A percentile compares a stretch with the other conserved stretches of the same genome.
phyloP scores from a whole-genome alignment of 495 filamentous ascomycete genomes.

The Choiromyces venosus region DNA sequence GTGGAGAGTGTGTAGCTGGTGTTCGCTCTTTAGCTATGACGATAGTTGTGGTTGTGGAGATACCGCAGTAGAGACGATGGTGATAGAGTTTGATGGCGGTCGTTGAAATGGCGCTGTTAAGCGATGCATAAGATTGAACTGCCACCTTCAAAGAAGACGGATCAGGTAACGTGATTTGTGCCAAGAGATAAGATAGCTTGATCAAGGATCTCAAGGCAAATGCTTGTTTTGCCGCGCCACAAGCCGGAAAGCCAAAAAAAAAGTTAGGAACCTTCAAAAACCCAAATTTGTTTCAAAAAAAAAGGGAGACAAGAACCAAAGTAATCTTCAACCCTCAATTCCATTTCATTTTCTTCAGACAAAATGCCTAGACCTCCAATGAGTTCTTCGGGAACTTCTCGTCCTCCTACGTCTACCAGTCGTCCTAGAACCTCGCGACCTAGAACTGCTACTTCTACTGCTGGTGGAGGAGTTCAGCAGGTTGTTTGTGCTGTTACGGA shows the following conservation, averaged over 20 bases:
- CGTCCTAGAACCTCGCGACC: slow-evolving; percentile 55
- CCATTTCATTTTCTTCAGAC: neutral
- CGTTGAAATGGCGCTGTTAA: slow-evolving; percentile 10
- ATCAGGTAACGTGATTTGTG: neutral
- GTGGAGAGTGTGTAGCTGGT: slow-evolving; percentile 35
- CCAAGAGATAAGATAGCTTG: slow-evolving; percentile 12
- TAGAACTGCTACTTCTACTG: slow-evolving; percentile 59
- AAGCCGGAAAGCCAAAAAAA: neutral
- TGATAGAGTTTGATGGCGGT: slow-evolving; percentile 6
- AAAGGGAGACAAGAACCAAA: neutral
- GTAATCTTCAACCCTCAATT: neutral
- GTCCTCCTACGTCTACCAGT: slow-evolving; percentile 33
- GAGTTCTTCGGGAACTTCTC: slow-evolving; percentile 21
- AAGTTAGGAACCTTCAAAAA: neutral
- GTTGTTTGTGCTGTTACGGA: slow-evolving; percentile 90
- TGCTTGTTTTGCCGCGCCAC: slow-evolving; percentile 25
- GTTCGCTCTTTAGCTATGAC: neutral
- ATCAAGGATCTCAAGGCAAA: neutral
- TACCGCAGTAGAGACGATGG: neutral
- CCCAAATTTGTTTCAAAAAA: neutral
- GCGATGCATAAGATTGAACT: neutral
- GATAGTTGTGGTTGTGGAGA: neutral
- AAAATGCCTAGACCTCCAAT: slow-evolving; percentile 27
- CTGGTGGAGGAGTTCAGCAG: slow-evolving; percentile 56
- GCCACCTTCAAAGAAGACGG: neutral